These are phyloP conservation scores for Zoysia japonica DNA, from an alignment of 176 grass and related monocot species.

Conservation along the genomic window DNA sequence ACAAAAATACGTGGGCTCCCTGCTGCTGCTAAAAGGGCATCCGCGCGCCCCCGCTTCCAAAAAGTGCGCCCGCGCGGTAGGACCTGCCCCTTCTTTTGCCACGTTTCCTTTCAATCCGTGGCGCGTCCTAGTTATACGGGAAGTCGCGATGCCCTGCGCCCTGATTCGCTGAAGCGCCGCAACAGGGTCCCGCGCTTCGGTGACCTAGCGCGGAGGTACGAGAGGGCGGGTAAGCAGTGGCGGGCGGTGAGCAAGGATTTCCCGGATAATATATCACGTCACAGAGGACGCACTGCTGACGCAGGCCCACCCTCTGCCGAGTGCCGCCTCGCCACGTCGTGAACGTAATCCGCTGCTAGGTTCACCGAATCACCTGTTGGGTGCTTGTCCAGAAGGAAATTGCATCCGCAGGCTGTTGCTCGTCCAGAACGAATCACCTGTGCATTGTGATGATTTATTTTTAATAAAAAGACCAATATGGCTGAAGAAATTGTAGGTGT, in stretches of 20 bases:
- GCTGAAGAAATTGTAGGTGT: no score
- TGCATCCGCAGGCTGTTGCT: background rate
- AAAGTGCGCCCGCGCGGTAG: background rate
- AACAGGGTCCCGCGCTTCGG: accelerated
- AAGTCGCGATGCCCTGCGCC: accelerated
- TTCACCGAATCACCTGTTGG: background rate
- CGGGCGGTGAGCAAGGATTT: slow-evolving; percentile 43
- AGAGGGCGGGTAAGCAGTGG: background rate
- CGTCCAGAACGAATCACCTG: no score
- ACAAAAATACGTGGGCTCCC: no score
- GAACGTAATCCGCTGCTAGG: background rate
- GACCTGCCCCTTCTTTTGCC: background rate
- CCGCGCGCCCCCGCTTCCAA: background rate
- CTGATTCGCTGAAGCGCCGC: accelerated
- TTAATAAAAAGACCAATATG: no score
- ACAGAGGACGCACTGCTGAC: background rate
- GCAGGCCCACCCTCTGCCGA: slow-evolving; percentile 10
- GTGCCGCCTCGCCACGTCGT: slow-evolving; percentile 21
- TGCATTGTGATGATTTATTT: no score
- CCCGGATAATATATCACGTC: slow-evolving; percentile 3
- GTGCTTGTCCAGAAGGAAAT: no score
- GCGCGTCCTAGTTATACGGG: background rate
- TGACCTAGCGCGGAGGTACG: background rate
- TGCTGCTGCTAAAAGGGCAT: no score
- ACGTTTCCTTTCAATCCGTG: background rate